Evolutionary conservation across 2,329 filamentous ascomycete genomes (phyloP), one percentile per base, ranked within the genome.

Genomic region (Cladosporium sp.): DNA sequence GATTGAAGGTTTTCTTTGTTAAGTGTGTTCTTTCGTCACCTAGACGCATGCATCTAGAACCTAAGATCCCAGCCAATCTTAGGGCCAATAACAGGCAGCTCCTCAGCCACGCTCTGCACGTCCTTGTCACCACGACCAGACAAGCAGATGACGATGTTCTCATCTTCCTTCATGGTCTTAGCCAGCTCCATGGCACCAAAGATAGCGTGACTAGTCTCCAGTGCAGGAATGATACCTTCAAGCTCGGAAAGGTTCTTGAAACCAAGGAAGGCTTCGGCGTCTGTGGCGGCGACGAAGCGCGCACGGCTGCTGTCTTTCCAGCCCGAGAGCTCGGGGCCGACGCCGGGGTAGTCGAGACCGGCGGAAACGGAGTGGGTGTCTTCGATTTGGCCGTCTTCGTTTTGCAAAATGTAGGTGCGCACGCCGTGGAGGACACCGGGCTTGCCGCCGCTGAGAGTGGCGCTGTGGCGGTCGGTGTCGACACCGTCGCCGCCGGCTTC

Each of bases 281-380:
- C 94, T 0, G 92, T 97, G 25, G 92, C 93, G 20, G 90, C 89
- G 58, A 97, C 82, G 78, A 95, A 99, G 70, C 87, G 87, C 59
- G 94, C 94, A 5, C 94, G 85, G 58, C 88, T 81, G 64, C 76
- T 89, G 70, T 97, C 94, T 77, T 99, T 99, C 94, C 94, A 99
- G 63, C 82, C 84, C 34, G 88, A 86, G 55, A 99, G 81, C 75
- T 99, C 94, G 2, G 94, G 94, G 0, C 94, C 94, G 25, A 99
- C 94, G 71, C 93, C 94, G 0, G 94, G 94, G 73, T 99, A 99
- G 75, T 99, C 94, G 6, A 99, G 85, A 61, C 94, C 94, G 3
- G 94, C 94, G 20, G 93, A 97, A 58, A 99, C 88, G 28, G 93
- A 97, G 78, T 99, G 94, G 2, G 94, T 99, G 67, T 97, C 91